Evolutionary conservation across 768 basidiomycete species (phyloP), one percentile per base, ranked within the genome.

Genomic region (Mycena metata): DNA sequence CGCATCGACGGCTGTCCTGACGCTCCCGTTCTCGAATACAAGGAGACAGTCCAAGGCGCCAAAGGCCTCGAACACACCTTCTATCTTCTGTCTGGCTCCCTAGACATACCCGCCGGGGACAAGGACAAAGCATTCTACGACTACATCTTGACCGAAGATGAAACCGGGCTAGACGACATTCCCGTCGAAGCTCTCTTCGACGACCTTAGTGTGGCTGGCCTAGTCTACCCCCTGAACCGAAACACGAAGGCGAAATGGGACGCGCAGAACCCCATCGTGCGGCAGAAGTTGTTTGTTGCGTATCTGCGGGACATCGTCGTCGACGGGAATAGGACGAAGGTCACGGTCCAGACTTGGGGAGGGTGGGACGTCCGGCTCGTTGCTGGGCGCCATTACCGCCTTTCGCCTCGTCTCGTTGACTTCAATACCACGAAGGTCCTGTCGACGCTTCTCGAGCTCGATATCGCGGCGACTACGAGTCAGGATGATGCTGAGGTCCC

Each of bases 1-100:
- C 83, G 86, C 23, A 84, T 86, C 26, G 84, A 85, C 39, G 84
- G 83, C 16, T 86, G 83, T 64, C 83, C 84, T 1, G 83, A 85
- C 42, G 83, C 84, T 9, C 84, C 85, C 13, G 74, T 83, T 10
- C 79, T 87, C 9, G 79, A 83, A 71, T 86, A 82, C 66, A 64
- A 74, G 11, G 69, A 71, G 26, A 72, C 74, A 15, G 63, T 68
- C 5, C 76, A 75, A 54, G 79, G 79, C 15, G 36, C 51, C 5
- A 75, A 75, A 46, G 80, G 80, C 1, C 60, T 73, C 8, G 79
- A 83, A 59, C 79, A 83, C 58, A 62, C 69, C 8, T 86, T 87
- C 69, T 77, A 76, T 26, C 75, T 87, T 15, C 58, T 84, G 10
- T 83, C 84, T 4, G 85, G 85, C 10, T 71, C 75, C 21, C 73